Base-by-base conservation (phyloP, 140 eudicot species). In the Stevia rebaudiana region DNA sequence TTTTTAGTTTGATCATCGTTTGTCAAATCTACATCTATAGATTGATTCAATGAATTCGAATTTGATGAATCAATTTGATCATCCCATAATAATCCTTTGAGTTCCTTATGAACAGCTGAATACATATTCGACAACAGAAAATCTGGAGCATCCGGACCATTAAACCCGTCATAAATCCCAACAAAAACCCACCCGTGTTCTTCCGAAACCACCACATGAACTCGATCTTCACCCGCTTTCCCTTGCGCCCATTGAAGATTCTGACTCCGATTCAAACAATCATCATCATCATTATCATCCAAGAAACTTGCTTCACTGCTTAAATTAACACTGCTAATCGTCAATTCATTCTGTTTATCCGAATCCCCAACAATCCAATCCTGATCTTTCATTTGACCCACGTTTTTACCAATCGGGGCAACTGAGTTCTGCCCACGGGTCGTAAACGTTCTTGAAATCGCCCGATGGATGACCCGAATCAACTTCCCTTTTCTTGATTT, bases 221-320 rank as follows among this genome's bases (percentile, higher is more conserved):
- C 97, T 13, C 97, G 79, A 84, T 90, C 97, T 68, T 90, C 97
- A 16, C 97, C 97, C 0, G 97, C 97, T 74, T 90, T 90, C 5
- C 97, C 97, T 50, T 90, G 97, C 15, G 97, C 97, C 97, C 97
- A 90, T 63, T 90, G 95, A 13, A 90, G 80, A 74, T 87, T 90
- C 50, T 82, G 86, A 21, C 77, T 73, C 50, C 76, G 83, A 40
- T 35, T 65, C 72, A 71, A 61, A 47, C 86, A 77, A 16, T 83
- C 90, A 58, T 79, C 95, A 64, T 84, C 94, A 39, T 86, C 94
- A 61, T 86, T 88, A 37, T 84, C 94, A 37, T 84, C 94, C 18
- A 84, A 24, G 46, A 65, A 72, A 67, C 90, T 86, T 11, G 84
- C 76, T 48, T 82, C 91, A n/a, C 94, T 80, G 76, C 97, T 86